A percentile compares a stretch with the other conserved stretches of the same genome.
Conservation (phyloP, 164 flowering plant genomes). For the Stephania yunnanensis region DNA sequence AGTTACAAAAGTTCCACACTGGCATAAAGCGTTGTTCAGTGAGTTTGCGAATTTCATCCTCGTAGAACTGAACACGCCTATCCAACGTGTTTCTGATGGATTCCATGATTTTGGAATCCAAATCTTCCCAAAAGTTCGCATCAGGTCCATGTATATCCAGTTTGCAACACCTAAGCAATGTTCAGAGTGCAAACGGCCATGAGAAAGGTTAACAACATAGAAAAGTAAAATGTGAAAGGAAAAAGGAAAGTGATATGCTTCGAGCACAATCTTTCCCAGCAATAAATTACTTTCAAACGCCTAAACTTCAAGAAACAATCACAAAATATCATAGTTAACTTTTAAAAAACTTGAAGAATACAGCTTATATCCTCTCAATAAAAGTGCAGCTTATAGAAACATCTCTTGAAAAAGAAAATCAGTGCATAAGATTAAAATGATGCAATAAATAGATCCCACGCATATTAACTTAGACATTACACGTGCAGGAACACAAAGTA, state of each 20-base stretch:
- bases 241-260: background rate
- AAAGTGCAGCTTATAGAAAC: background rate
- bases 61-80: conserved; percentile 88
- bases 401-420: background rate
- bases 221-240: background rate
- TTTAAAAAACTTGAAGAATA: background rate
- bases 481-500: background rate
- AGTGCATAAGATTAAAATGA: background rate
- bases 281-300: background rate
- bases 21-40: conserved; percentile 95
- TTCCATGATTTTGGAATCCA: conserved; percentile 80
- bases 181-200: background rate
- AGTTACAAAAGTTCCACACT: conserved; percentile 91
- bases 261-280: background rate
- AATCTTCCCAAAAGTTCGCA: conserved; percentile 86
- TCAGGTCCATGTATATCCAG: conserved; percentile 79
- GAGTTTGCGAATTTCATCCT: conserved; percentile 96
- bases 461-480: background rate
- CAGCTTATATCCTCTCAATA: too few relatives aligned
- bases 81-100: conserved; percentile 85
- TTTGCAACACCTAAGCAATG: conserved; percentile 74
- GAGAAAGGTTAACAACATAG: background rate
- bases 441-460: background rate
- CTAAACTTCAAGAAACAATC: conserved; percentile 5
- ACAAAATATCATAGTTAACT: background rate